Evolutionary conservation across 2,329 filamentous ascomycete genomes (phyloP).

Genomic region (Phialophora tarda): DNA sequence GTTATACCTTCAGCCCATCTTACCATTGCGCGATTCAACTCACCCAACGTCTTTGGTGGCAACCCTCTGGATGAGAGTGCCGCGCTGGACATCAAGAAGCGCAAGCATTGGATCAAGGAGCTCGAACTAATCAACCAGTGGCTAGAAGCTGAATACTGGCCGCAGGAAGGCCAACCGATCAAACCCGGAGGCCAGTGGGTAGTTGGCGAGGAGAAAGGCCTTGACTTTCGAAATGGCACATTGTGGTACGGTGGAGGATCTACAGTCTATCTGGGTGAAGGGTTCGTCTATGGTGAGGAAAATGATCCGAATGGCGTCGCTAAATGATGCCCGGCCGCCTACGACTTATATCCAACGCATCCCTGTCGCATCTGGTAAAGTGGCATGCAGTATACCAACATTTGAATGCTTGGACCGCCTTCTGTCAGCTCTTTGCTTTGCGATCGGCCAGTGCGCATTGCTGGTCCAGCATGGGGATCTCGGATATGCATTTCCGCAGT

Average conservation of each 20-base stretch:
- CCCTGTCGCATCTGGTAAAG: not conserved
- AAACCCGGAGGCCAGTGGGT: slow-evolving; percentile 73
- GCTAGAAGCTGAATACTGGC: slow-evolving; percentile 75
- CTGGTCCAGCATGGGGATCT: not conserved
- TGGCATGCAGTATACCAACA: not conserved
- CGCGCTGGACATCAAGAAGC: slow-evolving; percentile 57
- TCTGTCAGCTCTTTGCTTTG: not conserved
- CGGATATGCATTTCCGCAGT: not conserved
- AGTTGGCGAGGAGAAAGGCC: slow-evolving; percentile 81
- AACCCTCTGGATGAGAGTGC: slow-evolving; percentile 48
- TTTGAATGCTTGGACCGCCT: not conserved
- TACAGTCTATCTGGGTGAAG: slow-evolving; percentile 62
- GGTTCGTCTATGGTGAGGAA: slow-evolving; percentile 28
- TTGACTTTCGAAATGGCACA: slow-evolving; percentile 75
- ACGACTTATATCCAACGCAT: not conserved
- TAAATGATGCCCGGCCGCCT: not conserved
- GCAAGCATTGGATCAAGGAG: slow-evolving; percentile 68
- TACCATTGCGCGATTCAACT: slow-evolving; percentile 81
- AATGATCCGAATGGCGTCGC: slow-evolving; percentile 9
- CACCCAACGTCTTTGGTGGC: slow-evolving; percentile 61
- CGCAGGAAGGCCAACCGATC: slow-evolving; percentile 48
- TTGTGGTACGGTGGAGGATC: slow-evolving; percentile 89
- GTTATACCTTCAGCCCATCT: slow-evolving; percentile 89
- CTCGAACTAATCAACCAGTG: slow-evolving; percentile 80
- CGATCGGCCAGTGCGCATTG: not conserved